A percentile compares a stretch with the other conserved stretches of the same genome.
These are phyloP conservation scores for Chlorella sp. DNA, from an alignment of 139 green algal genomes.

Conservation along the genomic window DNA sequence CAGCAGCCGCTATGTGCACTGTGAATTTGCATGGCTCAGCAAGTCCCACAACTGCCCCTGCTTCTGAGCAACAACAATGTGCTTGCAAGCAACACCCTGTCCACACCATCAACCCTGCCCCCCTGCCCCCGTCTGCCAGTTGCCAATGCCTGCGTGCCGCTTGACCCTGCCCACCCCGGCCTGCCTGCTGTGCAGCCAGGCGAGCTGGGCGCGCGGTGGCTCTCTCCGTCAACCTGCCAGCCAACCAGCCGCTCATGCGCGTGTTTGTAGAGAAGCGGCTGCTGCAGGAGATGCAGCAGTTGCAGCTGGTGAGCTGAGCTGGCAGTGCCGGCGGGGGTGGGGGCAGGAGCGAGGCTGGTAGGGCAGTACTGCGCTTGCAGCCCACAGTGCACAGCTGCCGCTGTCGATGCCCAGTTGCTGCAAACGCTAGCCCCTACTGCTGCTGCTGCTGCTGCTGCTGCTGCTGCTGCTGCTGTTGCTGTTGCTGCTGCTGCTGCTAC, in stretches of 20 bases:
- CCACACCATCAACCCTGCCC: neutral
- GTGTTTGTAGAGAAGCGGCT: slow-evolving; percentile 32
- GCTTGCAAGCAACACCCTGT: neutral
- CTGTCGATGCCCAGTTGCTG: neutral
- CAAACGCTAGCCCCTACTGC: neutral
- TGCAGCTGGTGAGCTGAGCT: slow-evolving; percentile 35
- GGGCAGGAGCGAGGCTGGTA: too few relatives aligned
- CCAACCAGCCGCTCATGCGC: slow-evolving; percentile 11
- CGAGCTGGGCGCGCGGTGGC: neutral
- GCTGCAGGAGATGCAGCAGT: slow-evolving; percentile 27
- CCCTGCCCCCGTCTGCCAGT: neutral
- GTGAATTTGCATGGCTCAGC: neutral
- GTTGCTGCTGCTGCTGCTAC: too few relatives aligned
- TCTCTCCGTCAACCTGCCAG: slow-evolving; percentile 33
- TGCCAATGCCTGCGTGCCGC: neutral
- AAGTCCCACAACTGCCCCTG: neutral
- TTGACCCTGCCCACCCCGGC: neutral
- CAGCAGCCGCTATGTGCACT: too few relatives aligned
- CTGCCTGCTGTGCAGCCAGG: slow-evolving; percentile 8
- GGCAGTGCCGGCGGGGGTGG: slow-evolving; percentile 48
- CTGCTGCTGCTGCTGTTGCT: neutral
- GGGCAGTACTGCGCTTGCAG: too few relatives aligned
- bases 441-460: too few relatives aligned
- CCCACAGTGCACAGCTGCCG: neutral
- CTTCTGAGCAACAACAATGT: neutral